Evolutionary conservation across 1,284 basidiomycete species (phyloP).

Genomic region (Tylopilus sp.): DNA sequence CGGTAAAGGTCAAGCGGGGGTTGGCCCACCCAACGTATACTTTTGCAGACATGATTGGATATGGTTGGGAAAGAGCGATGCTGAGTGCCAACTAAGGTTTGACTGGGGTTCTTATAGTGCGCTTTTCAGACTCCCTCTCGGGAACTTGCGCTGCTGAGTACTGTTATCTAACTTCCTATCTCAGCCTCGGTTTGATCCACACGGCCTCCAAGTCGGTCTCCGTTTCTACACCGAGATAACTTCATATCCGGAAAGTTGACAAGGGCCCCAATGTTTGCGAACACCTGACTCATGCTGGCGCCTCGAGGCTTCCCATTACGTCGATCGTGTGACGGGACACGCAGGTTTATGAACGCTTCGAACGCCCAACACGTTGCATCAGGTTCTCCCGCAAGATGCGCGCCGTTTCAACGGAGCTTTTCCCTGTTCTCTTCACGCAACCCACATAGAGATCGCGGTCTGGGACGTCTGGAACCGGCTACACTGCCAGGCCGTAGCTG

Average conservation of each 20-base stretch:
- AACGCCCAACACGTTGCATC: conserved; percentile 5
- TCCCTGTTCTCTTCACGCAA: background rate
- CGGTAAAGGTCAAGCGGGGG: conserved; percentile 20
- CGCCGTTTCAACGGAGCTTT: conserved; percentile 1
- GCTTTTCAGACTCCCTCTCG: conserved; percentile 37
- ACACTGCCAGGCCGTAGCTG: background rate
- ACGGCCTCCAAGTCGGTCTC: background rate
- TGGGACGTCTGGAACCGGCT: background rate
- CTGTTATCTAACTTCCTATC: conserved; percentile 4
- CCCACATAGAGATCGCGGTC: background rate
- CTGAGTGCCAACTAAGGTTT: conserved; percentile 21
- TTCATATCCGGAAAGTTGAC: background rate
- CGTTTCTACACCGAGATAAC: background rate
- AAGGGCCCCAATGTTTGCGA: background rate
- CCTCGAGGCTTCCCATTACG: conserved; percentile 15
- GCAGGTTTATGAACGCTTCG: background rate
- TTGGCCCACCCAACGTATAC: conserved; percentile 81
- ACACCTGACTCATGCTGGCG: conserved; percentile 4
- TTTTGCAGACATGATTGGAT: conserved; percentile 65
- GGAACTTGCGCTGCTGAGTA: conserved; percentile 1
- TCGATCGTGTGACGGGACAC: conserved; percentile 4
- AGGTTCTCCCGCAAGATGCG: conserved; percentile 5
- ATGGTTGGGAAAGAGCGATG: conserved; percentile 16
- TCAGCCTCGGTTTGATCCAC: background rate
- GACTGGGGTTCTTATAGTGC: conserved; percentile 31